These are phyloP conservation scores for Thalassiosira mediterranea DNA, from an alignment of 352 stramenopile species.

Conservation along the genomic window DNA sequence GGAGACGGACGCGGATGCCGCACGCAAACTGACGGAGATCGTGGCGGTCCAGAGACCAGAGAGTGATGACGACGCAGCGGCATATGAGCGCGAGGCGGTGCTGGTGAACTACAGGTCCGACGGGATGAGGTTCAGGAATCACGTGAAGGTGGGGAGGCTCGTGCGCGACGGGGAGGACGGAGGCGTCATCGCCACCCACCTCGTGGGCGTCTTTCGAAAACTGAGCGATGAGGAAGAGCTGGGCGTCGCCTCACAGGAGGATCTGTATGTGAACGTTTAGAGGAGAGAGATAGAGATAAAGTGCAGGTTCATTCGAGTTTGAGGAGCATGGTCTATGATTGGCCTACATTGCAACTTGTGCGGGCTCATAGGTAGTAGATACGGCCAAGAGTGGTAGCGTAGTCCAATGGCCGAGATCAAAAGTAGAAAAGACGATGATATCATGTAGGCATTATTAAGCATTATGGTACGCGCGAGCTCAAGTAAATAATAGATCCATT, in stretches of 20 bases:
- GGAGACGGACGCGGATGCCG: conserved; percentile 55
- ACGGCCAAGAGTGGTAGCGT: too few relatives aligned
- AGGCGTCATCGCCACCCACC: conserved; percentile 43
- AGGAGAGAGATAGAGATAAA: too few relatives aligned
- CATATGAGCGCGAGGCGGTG: conserved; percentile 57
- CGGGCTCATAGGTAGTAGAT: too few relatives aligned
- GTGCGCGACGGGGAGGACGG: conserved; percentile 32
- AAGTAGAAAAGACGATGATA: too few relatives aligned
- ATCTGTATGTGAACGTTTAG: conserved; percentile 11
- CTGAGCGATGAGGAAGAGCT: conserved; percentile 30
- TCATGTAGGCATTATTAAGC: too few relatives aligned
- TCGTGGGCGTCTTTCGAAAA: conserved; percentile 71
- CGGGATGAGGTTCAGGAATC: conserved; percentile 65
- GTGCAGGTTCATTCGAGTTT: too few relatives aligned
- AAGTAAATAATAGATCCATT: too few relatives aligned
- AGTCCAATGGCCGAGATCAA: too few relatives aligned
- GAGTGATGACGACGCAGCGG: background rate
- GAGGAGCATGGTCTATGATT: too few relatives aligned
- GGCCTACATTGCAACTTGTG: too few relatives aligned
- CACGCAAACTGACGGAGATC: conserved; percentile 46
- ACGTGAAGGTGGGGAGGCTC: conserved; percentile 59
- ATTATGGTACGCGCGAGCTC: too few relatives aligned
- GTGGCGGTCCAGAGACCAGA: conserved; percentile 34
- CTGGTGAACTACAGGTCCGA: conserved; percentile 76
- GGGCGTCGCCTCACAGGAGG: background rate